A percentile compares a stretch with the other conserved stretches of the same genome.
These are phyloP conservation scores for Coleophoma cylindrospora DNA, from an alignment of 2,329 filamentous ascomycete species.

Conservation along the genomic window DNA sequence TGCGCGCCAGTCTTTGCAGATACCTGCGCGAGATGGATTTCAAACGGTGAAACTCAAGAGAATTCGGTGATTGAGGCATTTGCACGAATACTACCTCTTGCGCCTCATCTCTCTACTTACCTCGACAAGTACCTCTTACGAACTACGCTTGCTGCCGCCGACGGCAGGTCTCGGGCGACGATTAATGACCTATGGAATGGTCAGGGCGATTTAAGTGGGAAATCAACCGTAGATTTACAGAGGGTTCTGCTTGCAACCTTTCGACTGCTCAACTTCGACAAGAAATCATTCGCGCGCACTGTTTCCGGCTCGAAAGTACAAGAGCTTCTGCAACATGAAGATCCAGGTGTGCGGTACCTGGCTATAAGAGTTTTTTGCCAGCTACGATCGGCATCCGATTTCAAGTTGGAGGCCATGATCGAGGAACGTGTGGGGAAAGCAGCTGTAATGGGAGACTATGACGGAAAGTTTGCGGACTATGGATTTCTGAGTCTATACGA, in stretches of 20 bases:
- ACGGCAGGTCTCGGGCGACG: constrained; percentile 11
- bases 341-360: constrained; percentile 67
- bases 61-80: constrained; percentile 61
- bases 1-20: constrained; percentile 77
- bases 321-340: constrained; percentile 57
- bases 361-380: constrained; percentile 77
- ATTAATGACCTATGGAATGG: constrained; percentile 18
- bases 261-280: constrained; percentile 74
- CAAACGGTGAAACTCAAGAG: constrained; percentile 19
- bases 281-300: constrained; percentile 58
- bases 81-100: constrained; percentile 75
- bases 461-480: constrained; percentile 73
- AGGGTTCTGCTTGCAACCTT: constrained; percentile 63
- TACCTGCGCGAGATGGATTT: constrained; percentile 75
- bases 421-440: constrained; percentile 57
- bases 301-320: constrained; percentile 66
- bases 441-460: constrained; percentile 65
- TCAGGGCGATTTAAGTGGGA: constrained; percentile 23
- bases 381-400: constrained; percentile 74
- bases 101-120: constrained; percentile 72
- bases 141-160: constrained; percentile 20
- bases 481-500: constrained; percentile 62
- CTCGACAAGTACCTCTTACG: constrained; percentile 44
- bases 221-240: constrained; percentile 33
- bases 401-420: constrained; percentile 69